Evolutionary conservation across 2,329 filamentous ascomycete genomes (phyloP).

Genomic region (Xylaria multiplex): DNA sequence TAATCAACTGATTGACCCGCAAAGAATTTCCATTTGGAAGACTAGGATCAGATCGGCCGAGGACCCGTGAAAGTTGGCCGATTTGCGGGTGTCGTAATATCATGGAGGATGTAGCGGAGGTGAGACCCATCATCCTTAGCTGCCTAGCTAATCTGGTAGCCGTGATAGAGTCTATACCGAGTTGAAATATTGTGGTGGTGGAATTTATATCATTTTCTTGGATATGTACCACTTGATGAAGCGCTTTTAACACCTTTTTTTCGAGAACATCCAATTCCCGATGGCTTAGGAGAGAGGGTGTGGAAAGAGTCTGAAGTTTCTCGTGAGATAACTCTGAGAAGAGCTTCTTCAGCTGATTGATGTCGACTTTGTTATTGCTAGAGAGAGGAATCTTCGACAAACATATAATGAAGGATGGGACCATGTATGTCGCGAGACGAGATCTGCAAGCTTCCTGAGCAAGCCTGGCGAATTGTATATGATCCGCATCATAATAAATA

Average conservation of each 20-base stretch:
- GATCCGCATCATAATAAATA: constrained; percentile 49
- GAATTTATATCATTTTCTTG: constrained; percentile 57
- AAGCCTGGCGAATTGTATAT: constrained; percentile 53
- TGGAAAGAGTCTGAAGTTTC: constrained; percentile 67
- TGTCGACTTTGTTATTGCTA: constrained; percentile 88
- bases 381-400: constrained; percentile 80
- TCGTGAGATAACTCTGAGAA: constrained; percentile 71
- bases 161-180: constrained; percentile 89
- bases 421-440: constrained; percentile 85
- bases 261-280: constrained; percentile 52
- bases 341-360: constrained; percentile 72
- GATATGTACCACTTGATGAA: constrained; percentile 64
- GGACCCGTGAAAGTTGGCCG: constrained; percentile 55
- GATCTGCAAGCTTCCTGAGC: constrained; percentile 73
- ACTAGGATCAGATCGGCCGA: constrained; percentile 43
- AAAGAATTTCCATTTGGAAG: constrained; percentile 47
- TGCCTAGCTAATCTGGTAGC: constrained; percentile 74
- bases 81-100: constrained; percentile 72
- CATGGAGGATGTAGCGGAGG: constrained; percentile 68
- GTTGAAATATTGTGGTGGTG: constrained; percentile 79
- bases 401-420: constrained; percentile 83
- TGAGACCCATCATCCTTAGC: constrained; percentile 72
- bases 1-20: constrained; percentile 68
- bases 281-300: constrained; percentile 41
- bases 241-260: constrained; percentile 59